Percentiles rank a stretch among this genome's conserved stretches.
Conservation (phyloP, 129 eudicot species). For the Ambrosia artemisiifolia region DNA sequence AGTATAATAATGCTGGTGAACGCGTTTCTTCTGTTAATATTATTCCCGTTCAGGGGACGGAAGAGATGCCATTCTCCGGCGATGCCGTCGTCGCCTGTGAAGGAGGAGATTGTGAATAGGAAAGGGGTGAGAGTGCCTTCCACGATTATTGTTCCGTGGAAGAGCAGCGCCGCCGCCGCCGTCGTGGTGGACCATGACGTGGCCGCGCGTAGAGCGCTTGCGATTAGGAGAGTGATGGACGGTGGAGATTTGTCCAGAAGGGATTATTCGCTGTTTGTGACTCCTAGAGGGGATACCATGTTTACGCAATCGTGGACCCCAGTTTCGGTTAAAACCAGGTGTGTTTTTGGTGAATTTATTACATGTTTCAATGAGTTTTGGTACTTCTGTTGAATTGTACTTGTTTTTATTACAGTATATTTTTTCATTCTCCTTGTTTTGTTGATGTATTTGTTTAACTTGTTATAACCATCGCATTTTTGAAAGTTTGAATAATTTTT, state of each 20-base stretch:
- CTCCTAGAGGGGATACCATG: slow-evolving; percentile 69
- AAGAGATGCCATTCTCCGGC: slow-evolving; percentile 23
- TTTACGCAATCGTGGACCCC: slow-evolving; percentile 87
- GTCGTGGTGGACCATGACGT: slow-evolving; percentile 62
- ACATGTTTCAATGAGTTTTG: too few species aligned
- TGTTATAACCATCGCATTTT: too few species aligned
- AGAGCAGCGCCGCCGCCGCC: slow-evolving; percentile 38
- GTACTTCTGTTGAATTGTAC: background rate
- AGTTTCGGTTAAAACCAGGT: slow-evolving; percentile 38
- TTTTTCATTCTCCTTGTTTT: too few species aligned
- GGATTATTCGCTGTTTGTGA: slow-evolving; percentile 51
- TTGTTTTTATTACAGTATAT: too few species aligned
- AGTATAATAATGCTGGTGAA: slow-evolving; percentile 48
- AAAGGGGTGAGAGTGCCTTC: slow-evolving; percentile 60
- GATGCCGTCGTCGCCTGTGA: background rate
- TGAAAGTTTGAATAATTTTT: too few species aligned
- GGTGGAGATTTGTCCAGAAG: slow-evolving; percentile 29
- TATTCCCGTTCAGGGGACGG: slow-evolving; percentile 68
- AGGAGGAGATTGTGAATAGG: slow-evolving; percentile 26
- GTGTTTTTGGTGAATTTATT: too few species aligned
- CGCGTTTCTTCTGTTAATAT: slow-evolving; percentile 50
- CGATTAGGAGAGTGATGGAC: slow-evolving; percentile 60
- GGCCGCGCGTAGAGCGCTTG: slow-evolving; percentile 67
- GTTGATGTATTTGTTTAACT: too few species aligned
- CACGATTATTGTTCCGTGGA: slow-evolving; percentile 53